These are phyloP conservation scores for Camelina hispida DNA, from an alignment of 345 rosid species.

Conservation along the genomic window DNA sequence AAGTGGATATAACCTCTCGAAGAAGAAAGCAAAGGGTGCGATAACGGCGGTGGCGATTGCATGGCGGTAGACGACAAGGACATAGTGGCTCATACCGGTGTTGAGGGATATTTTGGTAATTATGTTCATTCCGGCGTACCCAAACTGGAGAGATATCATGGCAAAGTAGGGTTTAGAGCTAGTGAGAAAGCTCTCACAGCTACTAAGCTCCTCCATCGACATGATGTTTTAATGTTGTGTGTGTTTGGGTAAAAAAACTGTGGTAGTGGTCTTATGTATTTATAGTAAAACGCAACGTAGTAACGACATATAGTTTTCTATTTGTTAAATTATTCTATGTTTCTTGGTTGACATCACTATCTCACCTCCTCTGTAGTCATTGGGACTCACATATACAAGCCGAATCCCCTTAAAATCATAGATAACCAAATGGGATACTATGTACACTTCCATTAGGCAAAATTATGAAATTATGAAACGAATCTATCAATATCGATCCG, in stretches of 20 bases:
- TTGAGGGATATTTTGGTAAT: slow-evolving; percentile 56
- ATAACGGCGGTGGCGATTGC: slow-evolving; percentile 60
- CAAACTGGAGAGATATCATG: slow-evolving; percentile 64
- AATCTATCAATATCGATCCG: background rate
- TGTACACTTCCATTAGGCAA: background rate
- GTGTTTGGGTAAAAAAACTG: slow-evolving; percentile 7
- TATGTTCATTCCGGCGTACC: slow-evolving; percentile 59
- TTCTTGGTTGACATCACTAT: slow-evolving; percentile 30
- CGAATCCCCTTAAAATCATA: slow-evolving; percentile 1
- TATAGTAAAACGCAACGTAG: slow-evolving; percentile 28
- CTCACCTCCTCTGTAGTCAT: background rate
- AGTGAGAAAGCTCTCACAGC: slow-evolving; percentile 37
- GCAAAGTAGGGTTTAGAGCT: slow-evolving; percentile 58
- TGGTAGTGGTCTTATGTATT: slow-evolving; percentile 28
- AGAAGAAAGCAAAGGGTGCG: slow-evolving; percentile 74
- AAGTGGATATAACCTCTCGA: slow-evolving; percentile 54
- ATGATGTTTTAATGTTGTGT: slow-evolving; percentile 25
- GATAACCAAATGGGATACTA: background rate
- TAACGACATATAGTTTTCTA: background rate
- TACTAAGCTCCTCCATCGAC: slow-evolving; percentile 31
- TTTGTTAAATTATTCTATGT: slow-evolving; percentile 17
- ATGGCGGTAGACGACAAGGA: slow-evolving; percentile 73
- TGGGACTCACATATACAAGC: slow-evolving; percentile 26
- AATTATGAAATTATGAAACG: background rate
- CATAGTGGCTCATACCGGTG: slow-evolving; percentile 68